Percentiles rank a stretch among this genome's conserved stretches.
phyloP scores from a whole-genome alignment of 345 rosid species.

The Linum usitatissimum region DNA sequence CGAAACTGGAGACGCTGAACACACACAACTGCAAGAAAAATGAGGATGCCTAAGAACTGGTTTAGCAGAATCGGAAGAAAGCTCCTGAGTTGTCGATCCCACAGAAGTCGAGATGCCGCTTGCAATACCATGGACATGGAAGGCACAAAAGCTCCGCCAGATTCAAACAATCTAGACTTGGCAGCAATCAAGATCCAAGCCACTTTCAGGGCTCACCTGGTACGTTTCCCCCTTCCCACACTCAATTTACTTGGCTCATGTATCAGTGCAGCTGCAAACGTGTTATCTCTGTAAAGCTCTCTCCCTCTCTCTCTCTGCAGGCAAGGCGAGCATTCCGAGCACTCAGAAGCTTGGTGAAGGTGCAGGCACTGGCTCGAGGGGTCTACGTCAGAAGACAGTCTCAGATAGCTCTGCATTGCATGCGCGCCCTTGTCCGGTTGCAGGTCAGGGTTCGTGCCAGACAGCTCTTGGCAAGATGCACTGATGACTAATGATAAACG shows the following conservation, averaged over 20 bases:
- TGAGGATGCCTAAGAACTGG: constrained; percentile 28
- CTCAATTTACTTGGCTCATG: neutral
- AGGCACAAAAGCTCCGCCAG: neutral
- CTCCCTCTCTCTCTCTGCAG: constrained; percentile 23
- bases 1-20: too few relatives aligned
- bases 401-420: constrained; percentile 55
- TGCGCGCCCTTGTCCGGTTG: constrained; percentile 67
- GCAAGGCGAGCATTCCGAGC: constrained; percentile 71
- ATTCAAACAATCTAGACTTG: constrained; percentile 14
- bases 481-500: neutral
- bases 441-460: constrained; percentile 67
- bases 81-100: constrained; percentile 14
- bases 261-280: neutral
- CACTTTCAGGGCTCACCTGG: constrained; percentile 76
- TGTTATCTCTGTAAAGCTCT: neutral
- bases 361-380: constrained; percentile 73
- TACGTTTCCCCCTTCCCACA: constrained; percentile 13
- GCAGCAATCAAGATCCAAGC: constrained; percentile 79
- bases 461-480: constrained; percentile 39
- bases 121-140: constrained; percentile 5
- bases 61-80: constrained; percentile 24
- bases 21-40: neutral
- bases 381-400: constrained; percentile 53
- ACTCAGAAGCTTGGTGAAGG: constrained; percentile 66
- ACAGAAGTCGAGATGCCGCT: constrained; percentile 1